Percentiles rank a stretch among this genome's conserved stretches.
phyloP scores from a whole-genome alignment of 768 basidiomycete genomes.

The Trametes elegans region DNA sequence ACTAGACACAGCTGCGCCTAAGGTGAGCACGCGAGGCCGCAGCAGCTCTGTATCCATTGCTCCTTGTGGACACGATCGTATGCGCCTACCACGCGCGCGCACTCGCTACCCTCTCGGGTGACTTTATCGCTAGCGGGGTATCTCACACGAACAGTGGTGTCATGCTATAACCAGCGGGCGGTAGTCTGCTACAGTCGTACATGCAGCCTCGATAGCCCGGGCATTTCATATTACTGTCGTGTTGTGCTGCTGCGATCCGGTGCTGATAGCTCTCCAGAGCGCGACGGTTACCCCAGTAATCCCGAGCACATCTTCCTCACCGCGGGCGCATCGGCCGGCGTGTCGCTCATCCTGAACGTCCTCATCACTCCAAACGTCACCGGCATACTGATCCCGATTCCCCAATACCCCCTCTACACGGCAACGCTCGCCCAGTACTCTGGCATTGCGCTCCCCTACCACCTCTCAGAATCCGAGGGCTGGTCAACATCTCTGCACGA shows the following conservation, averaged over 20 bases:
- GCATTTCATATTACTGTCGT: not conserved
- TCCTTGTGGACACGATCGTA: too few species aligned
- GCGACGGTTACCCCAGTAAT: conserved; percentile 84
- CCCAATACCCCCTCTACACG: conserved; percentile 97
- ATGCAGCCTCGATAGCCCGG: too few species aligned
- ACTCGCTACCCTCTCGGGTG: too few species aligned
- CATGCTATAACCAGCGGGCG: too few species aligned
- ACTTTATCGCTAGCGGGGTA: too few species aligned
- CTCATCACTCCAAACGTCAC: conserved; percentile 65
- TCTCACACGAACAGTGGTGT: too few species aligned
- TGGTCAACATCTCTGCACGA: conserved; percentile 80
- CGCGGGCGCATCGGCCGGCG: conserved; percentile 90
- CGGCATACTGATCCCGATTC: conserved; percentile 93
- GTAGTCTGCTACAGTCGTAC: too few species aligned
- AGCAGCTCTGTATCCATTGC: too few species aligned
- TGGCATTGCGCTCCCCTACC: conserved; percentile 83
- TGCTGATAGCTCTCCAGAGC: conserved; percentile 46
- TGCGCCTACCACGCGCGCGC: too few species aligned
- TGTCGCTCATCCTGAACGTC: conserved; percentile 81
- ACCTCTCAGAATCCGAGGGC: conserved; percentile 75
- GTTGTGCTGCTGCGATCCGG: too few species aligned
- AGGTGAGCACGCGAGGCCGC: too few species aligned
- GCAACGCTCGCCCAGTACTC: conserved; percentile 85
- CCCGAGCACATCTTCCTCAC: conserved; percentile 92
- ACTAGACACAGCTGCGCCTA: too few species aligned